Evolutionary conservation across 139 green algal genomes (phyloP), one percentile per base, ranked within the genome.

Genomic region (Ettlia oleoabundans): DNA sequence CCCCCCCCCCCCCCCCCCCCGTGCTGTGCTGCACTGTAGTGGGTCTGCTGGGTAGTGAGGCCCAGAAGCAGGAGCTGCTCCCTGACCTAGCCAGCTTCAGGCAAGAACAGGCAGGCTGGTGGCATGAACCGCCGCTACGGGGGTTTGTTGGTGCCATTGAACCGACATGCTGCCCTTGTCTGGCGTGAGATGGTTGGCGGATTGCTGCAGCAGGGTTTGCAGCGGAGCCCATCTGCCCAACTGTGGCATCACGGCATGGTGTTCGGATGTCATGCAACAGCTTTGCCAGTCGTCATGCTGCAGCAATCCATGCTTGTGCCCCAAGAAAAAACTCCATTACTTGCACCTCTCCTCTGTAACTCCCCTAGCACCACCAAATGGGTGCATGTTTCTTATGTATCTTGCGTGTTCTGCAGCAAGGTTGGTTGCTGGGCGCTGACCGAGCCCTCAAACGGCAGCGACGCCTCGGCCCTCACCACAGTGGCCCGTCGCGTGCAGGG

Each of bases 381-480:
- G n/a, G n/a, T n/a, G n/a, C n/a, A n/a, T n/a, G n/a, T n/a, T n/a
- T n/a, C n/a, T n/a, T n/a, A n/a, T n/a, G n/a, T n/a, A 7, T 51
- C 13, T 15, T 58, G 47, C 15, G 15, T 65, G 55, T 7, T 19
- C 15, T 37, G 61, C 76, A 82, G 77, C 24, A 85, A 90, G 38
- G 87, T 94, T 15, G 94, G 92, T 43, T 95, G 91, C 69, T 98
- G 95, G 95, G 93, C 91, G 26, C 90, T 98, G 10, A 98, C 96
- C 1, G 96, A 98, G 88, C 95, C 95, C 1, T 89, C 80, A 81
- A 94, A 98, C 69, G 96, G 96, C 47, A 93, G 82, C 30, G 96
- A 98, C 82, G 96, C 96, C 32, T 91, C 89, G 5, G 87, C 88
- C 2, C 88, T 98, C 3, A 86, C 84, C 35, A 92, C 90, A 24